Evolutionary conservation across 495 filamentous ascomycete species (phyloP), one percentile per base, ranked within the genome.

Genomic region (Penicillium crystallinum): DNA sequence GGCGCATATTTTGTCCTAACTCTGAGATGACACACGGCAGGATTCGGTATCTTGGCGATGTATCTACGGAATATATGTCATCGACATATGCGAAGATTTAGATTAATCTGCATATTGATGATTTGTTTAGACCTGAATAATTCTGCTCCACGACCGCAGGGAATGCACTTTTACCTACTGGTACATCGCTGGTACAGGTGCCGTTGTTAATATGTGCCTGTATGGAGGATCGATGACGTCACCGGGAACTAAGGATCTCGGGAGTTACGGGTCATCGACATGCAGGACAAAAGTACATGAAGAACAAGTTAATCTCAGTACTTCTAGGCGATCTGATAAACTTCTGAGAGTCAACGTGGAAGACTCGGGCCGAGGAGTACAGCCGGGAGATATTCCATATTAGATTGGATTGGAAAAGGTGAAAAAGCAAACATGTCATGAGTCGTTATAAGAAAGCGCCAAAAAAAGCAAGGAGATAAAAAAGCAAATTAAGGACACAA

Each of bases 391-490:
- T 38, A 38, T 39, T 30, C 19, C 9, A 9, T 17, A 38, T 6
- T 31, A 48, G 21, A 31, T 14, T 8, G 21, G 12, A 12, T 18
- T 4, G 25, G 21, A 8, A 29, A 31, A 31, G 17, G 25, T 1
- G 1, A 39, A 49, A 22, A 49, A 22, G 37, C 38, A 34, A 50
- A 50, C 18, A 50, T 25, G 38, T 50, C 38, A 17, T 50, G 19
- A 23, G 17, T 50, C 48, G 21, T 50, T 42, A 42, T 33, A 7
- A n/a, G 23, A 31, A 49, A 50, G 42, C 23, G 40, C 23, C 15
- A 17, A 41, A 42, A 34, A 34, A 22, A 1, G 14, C 22, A 22
- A 19, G 19, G 6, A n/a, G 7, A 49, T 1, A 33, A 31, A 8
- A 36, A 36, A 36, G n/a, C 1, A 34, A 34, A n/a, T n/a, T 12